Percentiles rank a stretch among this genome's conserved stretches.
Conservation (phyloP, 108 stramenopile species). For the Cyclostephanos invisitatus region DNA sequence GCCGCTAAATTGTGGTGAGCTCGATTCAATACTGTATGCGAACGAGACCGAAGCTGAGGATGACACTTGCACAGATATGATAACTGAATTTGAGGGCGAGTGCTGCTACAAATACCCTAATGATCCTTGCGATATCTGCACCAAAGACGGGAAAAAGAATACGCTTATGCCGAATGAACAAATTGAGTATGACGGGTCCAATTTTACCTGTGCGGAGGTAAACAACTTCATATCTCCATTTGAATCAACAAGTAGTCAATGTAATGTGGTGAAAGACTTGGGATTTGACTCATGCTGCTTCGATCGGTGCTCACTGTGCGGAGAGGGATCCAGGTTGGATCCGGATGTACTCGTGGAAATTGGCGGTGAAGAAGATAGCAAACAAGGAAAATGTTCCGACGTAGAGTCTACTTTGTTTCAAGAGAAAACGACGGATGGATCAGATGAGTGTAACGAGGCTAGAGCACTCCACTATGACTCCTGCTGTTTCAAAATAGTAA, state of each 20-base stretch:
- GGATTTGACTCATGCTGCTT: slow-evolving; percentile 39
- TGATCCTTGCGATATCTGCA: slow-evolving; percentile 44
- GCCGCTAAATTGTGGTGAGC: slow-evolving; percentile 43
- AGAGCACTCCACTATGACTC: slow-evolving; percentile 42
- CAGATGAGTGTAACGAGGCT: slow-evolving; percentile 33
- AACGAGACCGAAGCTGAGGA: slow-evolving; percentile 26
- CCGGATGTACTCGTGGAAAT: slow-evolving; percentile 38
- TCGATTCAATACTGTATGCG: slow-evolving; percentile 32
- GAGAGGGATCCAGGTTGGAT: slow-evolving; percentile 43
- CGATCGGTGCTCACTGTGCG: slow-evolving; percentile 49
- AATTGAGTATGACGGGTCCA: slow-evolving; percentile 34
- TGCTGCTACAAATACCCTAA: slow-evolving; percentile 45
- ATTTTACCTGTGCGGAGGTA: slow-evolving; percentile 47
- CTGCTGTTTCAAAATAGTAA: slow-evolving; percentile 46
- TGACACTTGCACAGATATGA: slow-evolving; percentile 35
- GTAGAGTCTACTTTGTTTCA: slow-evolving; percentile 41
- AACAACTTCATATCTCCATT: slow-evolving; percentile 49
- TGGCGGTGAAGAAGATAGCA: slow-evolving; percentile 11
- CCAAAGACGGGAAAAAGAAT: slow-evolving; percentile 26
- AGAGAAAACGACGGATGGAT: slow-evolving; percentile 22
- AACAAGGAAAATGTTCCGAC: slow-evolving; percentile 25
- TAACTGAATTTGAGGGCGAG: slow-evolving; percentile 22
- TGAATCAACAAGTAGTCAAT: slow-evolving; percentile 37
- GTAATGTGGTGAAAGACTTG: slow-evolving; percentile 17
- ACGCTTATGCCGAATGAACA: slow-evolving; percentile 47